Conservation (phyloP, 1,284 basidiomycete species). For the Anthracocystis panici-leucophaei region DNA sequence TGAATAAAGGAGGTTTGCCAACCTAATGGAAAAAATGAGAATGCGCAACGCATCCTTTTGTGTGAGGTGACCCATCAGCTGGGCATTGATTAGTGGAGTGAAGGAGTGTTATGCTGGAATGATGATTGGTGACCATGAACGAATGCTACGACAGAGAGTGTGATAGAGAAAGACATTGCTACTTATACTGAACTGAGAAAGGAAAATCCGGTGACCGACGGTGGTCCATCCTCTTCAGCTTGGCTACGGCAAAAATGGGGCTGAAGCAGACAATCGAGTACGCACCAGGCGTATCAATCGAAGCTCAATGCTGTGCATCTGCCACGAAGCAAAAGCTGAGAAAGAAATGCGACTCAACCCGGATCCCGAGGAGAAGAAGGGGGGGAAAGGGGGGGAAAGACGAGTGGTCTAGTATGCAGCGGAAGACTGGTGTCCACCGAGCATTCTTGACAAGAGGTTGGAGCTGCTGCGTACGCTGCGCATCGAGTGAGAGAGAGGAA, state of each 20-base stretch:
- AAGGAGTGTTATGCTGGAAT: constrained; percentile 23
- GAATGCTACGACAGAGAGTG: constrained; percentile 27
- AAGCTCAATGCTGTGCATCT: constrained; percentile 8
- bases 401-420: constrained; percentile 34
- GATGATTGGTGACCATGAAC: constrained; percentile 26
- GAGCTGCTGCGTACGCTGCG: constrained; percentile 60
- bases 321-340: constrained; percentile 18
- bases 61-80: neutral
- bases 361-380: constrained; percentile 33
- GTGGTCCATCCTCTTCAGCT: constrained; percentile 30
- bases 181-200: constrained; percentile 19
- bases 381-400: constrained; percentile 4
- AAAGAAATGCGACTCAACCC: constrained; percentile 34
- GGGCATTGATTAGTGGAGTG: constrained; percentile 16
- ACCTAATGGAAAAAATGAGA: constrained; percentile 10
- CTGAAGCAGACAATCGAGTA: neutral
- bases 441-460: constrained; percentile 60
- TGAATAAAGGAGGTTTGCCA: constrained; percentile 19
- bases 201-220: constrained; percentile 36
- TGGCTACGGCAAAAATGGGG: neutral
- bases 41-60: constrained; percentile 15
- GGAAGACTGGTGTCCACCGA: constrained; percentile 51
- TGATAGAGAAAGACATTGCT: constrained; percentile 27
- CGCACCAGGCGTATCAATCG: constrained; percentile 32
- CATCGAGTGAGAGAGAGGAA: constrained; percentile 45